phyloP scores from a whole-genome alignment of 2,329 filamentous ascomycete genomes.

The Exophiala phaeomuriformis region DNA sequence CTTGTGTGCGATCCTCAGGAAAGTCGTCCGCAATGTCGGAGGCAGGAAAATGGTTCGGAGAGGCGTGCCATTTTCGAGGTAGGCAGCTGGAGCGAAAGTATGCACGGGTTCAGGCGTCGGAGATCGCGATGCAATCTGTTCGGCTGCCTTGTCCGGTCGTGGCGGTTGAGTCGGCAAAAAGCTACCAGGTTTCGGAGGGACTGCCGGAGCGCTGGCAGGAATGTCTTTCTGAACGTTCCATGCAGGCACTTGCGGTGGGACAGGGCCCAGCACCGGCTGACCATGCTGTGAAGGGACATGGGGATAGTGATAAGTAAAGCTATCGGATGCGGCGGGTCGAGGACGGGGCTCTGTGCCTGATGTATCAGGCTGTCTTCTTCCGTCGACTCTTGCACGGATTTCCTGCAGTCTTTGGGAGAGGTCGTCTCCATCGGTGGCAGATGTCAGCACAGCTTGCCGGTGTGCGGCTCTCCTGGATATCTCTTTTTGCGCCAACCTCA shows the following conservation, averaged over 20 bases:
- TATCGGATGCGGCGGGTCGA: constrained; percentile 13
- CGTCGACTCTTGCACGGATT: constrained; percentile 26
- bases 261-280: constrained; percentile 5
- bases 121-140: constrained; percentile 3
- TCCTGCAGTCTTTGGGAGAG: constrained; percentile 39
- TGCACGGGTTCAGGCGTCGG: constrained; percentile 47
- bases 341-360: constrained; percentile 21
- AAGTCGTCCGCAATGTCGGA: constrained; percentile 61
- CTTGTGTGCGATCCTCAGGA: constrained; percentile 63
- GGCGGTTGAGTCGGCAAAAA: constrained; percentile 20
- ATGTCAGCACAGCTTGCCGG: constrained; percentile 45
- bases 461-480: constrained; percentile 59
- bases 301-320: constrained; percentile 38
- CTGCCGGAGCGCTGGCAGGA: constrained; percentile 8
- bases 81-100: constrained; percentile 76
- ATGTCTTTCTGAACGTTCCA: constrained; percentile 1
- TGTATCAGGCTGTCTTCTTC: background rate
- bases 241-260: background rate
- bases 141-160: constrained; percentile 20
- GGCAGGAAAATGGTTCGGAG: constrained; percentile 86
- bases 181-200: constrained; percentile 22
- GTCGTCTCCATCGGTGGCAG: constrained; percentile 50
- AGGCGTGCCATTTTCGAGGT: constrained; percentile 80
- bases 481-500: constrained; percentile 67
- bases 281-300: constrained; percentile 32